Percentiles rank a stretch among this genome's conserved stretches.
These are phyloP conservation scores for Aspergillus sp. DNA, from an alignment of 2,329 filamentous ascomycete species.

Conservation along the genomic window DNA sequence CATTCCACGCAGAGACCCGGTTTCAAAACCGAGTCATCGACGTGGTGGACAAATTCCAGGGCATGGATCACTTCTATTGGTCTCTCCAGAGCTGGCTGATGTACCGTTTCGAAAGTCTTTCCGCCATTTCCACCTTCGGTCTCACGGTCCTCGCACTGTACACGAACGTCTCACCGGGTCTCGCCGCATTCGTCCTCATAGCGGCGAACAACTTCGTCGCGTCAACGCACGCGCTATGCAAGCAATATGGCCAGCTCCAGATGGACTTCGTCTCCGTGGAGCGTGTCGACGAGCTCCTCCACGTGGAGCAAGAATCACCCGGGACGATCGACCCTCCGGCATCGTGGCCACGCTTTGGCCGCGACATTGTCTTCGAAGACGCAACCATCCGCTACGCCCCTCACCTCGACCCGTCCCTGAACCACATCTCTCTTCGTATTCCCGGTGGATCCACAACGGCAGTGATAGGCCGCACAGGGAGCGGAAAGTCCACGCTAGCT, in stretches of 20 bases:
- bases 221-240: conserved; percentile 72
- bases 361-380: conserved; percentile 72
- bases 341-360: conserved; percentile 71
- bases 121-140: conserved; percentile 69
- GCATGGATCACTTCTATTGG: conserved; percentile 97
- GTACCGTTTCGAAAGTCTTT: conserved; percentile 72
- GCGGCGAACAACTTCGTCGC: conserved; percentile 64
- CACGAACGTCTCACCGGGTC: conserved; percentile 70
- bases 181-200: conserved; percentile 80
- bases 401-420: conserved; percentile 70
- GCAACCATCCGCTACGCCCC: conserved; percentile 79
- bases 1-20: conserved; percentile 73
- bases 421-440: conserved; percentile 68
- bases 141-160: conserved; percentile 74
- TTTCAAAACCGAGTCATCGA: conserved; percentile 79
- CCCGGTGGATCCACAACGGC: conserved; percentile 76
- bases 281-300: conserved; percentile 76
- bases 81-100: conserved; percentile 81
- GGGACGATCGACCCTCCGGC: conserved; percentile 69
- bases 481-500: conserved; percentile 77
- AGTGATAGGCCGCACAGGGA: conserved; percentile 75
- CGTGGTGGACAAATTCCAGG: conserved; percentile 85
- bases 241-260: conserved; percentile 78
- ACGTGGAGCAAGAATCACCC: conserved; percentile 71
- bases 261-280: conserved; percentile 93